Evolutionary conservation across 2,329 filamentous ascomycete species (phyloP), one percentile per base, ranked within the genome.

Genomic region (Aspergillus versicolor): DNA sequence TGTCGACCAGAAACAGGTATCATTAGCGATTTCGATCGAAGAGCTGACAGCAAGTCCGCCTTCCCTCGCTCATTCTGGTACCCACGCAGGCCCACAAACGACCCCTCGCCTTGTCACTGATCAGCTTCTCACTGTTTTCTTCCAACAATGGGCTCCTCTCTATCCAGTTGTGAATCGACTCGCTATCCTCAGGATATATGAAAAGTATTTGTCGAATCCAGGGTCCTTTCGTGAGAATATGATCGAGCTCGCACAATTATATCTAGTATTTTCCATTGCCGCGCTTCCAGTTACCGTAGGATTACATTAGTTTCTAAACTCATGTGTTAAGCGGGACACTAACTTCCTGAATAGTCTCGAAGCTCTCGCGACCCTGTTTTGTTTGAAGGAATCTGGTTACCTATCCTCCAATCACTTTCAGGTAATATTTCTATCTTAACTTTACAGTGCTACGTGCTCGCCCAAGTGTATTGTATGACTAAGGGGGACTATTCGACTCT

Each of bases 121-220:
- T 72, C 88, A 93, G 73, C 90, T 95, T 68, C 88, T 99, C 76
- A 97, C 96, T 70, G 88, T 97, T 63, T 97, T 93, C 79, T 97
- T 97, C 79, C 93, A 97, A 76, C 93, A 97, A 79, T 97, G 93
- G 91, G 92, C 93, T 5, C 92, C 94, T 5, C 76, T 97, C 2
- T 96, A 97, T 75, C 94, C 94, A 0, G 84, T 97, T 19, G 82
- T 97, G 49, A 92, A 97, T 75, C 91, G 93, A 59, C 92, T 92
- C 4, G 91, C 88, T 0, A 96, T 97, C 75, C 82, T 97, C 30
- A 84, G 85, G 45, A 77, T 91, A 15, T 97, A 97, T 70, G 90
- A 95, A 67, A 87, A 92, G 64, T 97, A 93, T 70, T 85, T 94
- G 44, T 82, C 86, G 56, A 87, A 89, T 64, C 83, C 89, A 1